phyloP scores from a whole-genome alignment of 345 rosid genomes.

The Sisymbrium altissimum region DNA sequence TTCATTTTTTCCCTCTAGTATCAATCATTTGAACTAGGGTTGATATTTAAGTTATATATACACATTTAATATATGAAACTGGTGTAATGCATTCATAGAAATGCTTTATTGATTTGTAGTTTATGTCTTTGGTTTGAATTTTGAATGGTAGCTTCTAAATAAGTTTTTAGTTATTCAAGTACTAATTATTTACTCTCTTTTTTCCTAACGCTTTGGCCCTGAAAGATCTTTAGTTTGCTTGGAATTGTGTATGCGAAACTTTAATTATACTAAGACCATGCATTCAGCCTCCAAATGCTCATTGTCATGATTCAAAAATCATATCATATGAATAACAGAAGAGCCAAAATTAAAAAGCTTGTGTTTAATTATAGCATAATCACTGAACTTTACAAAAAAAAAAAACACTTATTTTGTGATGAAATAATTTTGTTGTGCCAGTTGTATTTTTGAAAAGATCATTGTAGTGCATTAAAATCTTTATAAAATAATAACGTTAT shows the following conservation, averaged over 20 bases:
- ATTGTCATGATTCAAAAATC: background rate
- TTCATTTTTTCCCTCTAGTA: conserved; percentile 12
- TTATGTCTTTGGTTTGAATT: background rate
- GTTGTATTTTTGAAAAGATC: background rate
- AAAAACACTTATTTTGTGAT: background rate
- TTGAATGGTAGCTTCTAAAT: background rate
- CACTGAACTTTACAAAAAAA: background rate
- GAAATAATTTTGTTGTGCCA: background rate
- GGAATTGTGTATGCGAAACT: background rate
- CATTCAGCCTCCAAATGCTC: background rate
- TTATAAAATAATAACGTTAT: too few relatives aligned
- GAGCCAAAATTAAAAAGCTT: background rate
- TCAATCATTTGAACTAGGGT: conserved; percentile 20
- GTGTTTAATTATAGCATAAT: background rate
- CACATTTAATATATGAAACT: conserved; percentile 13
- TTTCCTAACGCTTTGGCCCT: background rate
- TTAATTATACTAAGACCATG: background rate
- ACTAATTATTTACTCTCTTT: background rate
- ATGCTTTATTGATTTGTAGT: conserved; percentile 4
- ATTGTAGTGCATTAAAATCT: background rate
- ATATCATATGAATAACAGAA: background rate
- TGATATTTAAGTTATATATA: conserved; percentile 12
- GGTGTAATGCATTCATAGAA: conserved; percentile 18
- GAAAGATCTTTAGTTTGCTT: conserved; percentile 7
- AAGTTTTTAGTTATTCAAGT: conserved; percentile 2